A percentile compares a stretch with the other conserved stretches of the same genome.
phyloP scores from a whole-genome alignment of 306 rosid genomes.

The Phaseolus lunatus region DNA sequence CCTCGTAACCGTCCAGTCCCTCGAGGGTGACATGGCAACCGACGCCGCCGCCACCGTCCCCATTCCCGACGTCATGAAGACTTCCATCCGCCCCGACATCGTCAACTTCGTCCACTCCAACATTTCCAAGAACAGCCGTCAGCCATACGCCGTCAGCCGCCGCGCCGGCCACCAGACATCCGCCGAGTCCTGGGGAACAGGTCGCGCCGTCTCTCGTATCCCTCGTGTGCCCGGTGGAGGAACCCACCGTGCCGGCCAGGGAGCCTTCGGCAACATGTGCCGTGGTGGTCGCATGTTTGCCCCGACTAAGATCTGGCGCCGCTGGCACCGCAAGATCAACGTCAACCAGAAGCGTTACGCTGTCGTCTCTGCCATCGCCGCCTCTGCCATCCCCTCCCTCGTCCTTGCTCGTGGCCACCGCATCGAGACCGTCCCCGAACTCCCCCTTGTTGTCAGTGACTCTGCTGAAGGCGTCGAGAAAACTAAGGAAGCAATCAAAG shows the following conservation, averaged over 20 bases:
- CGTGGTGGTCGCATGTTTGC: conserved; percentile 96
- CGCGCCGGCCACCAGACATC: conserved; percentile 90
- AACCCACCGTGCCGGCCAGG: conserved; percentile 93
- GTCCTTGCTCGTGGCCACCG: conserved; percentile 81
- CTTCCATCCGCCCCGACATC: conserved; percentile 78
- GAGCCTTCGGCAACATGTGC: conserved; percentile 93
- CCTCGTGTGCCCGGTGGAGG: conserved; percentile 96
- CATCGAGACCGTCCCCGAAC: conserved; percentile 73
- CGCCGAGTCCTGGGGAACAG: conserved; percentile 94
- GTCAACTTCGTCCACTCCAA: conserved; percentile 75
- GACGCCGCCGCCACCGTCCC: conserved; percentile 56
- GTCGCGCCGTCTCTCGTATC: conserved; percentile 91
- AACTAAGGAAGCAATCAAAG: conserved; percentile 74
- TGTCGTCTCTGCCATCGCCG: conserved; percentile 87
- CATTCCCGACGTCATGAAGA: conserved; percentile 77
- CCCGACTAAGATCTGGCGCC: conserved; percentile 96
- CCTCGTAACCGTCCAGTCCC: conserved; percentile 70
- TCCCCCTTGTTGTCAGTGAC: conserved; percentile 78
- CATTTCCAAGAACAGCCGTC: conserved; percentile 75
- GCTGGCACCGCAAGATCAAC: conserved; percentile 85
- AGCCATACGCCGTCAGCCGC: conserved; percentile 80
- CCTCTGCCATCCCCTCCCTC: conserved; percentile 75
- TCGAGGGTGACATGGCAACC: conserved; percentile 82
- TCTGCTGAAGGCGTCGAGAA: conserved; percentile 82
- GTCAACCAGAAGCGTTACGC: conserved; percentile 87